A percentile compares a stretch with the other conserved stretches of the same genome.
phyloP scores from a whole-genome alignment of 768 basidiomycete genomes.

The Psilocybe cyanescens region DNA sequence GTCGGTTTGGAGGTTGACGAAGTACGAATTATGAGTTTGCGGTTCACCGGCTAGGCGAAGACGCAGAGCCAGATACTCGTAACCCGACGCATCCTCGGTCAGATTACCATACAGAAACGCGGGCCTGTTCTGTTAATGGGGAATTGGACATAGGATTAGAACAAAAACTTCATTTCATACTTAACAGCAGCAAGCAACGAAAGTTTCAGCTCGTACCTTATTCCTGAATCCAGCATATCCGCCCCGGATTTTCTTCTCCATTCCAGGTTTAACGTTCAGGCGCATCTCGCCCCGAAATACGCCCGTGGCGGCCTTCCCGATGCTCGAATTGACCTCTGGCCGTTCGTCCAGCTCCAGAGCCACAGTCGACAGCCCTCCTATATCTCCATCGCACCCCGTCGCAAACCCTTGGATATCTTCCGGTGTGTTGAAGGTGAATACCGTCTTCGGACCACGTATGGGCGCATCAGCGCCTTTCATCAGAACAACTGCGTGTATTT shows the following conservation, averaged over 20 bases:
- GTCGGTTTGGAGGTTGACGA: slow-evolving; percentile 91
- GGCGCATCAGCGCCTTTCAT: slow-evolving; percentile 80
- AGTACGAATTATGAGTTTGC: slow-evolving; percentile 82
- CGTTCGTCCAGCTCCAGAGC: slow-evolving; percentile 70
- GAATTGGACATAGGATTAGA: too few species aligned
- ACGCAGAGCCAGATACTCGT: slow-evolving; percentile 81
- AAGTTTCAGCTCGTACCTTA: slow-evolving; percentile 49
- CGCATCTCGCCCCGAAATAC: slow-evolving; percentile 85
- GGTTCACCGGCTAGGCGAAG: slow-evolving; percentile 80
- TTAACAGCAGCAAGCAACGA: too few species aligned
- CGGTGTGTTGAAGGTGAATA: slow-evolving; percentile 66
- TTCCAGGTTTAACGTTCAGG: slow-evolving; percentile 66
- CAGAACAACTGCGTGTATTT: slow-evolving; percentile 53
- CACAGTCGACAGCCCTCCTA: slow-evolving; percentile 84
- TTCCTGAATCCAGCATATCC: slow-evolving; percentile 94
- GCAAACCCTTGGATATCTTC: slow-evolving; percentile 68
- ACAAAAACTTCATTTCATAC: too few species aligned
- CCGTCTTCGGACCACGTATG: slow-evolving; percentile 59
- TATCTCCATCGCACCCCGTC: slow-evolving; percentile 85
- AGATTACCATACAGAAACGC: slow-evolving; percentile 82
- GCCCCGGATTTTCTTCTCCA: slow-evolving; percentile 70
- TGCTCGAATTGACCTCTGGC: slow-evolving; percentile 44
- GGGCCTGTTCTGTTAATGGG: slow-evolving; percentile 57
- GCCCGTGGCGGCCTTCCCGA: slow-evolving; percentile 56
- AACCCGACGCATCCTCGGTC: slow-evolving; percentile 81